Percentiles rank a stretch among this genome's conserved stretches.
Conservation (phyloP, 441 rosid species). For the Erysimum pusillum region DNA sequence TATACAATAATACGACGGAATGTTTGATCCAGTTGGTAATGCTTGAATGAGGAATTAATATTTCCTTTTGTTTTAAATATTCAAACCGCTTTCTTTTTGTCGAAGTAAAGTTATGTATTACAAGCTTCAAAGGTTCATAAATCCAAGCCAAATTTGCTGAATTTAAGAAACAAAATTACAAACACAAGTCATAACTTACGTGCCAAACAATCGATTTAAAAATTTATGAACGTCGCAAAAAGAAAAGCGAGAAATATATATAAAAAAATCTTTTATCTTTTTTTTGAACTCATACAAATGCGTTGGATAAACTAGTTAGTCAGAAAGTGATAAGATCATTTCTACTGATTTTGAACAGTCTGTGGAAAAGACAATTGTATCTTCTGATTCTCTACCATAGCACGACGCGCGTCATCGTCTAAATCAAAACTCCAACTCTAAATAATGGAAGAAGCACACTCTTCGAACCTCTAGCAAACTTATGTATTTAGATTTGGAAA, state of each 20-base stretch:
- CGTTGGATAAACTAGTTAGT: no score
- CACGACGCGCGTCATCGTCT: neutral
- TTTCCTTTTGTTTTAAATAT: neutral
- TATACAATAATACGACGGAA: neutral
- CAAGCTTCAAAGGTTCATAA: neutral
- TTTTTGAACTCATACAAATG: no score
- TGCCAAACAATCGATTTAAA: neutral
- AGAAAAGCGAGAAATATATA: no score
- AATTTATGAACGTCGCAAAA: neutral
- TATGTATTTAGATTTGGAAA: conserved; percentile 8
- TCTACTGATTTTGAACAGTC: no score
- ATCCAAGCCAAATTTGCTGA: neutral
- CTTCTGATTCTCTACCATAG: neutral
- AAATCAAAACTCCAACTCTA: neutral
- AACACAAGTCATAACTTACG: neutral
- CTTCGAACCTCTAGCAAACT: neutral
- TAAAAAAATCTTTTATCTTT: no score
- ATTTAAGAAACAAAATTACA: neutral
- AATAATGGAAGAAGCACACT: neutral
- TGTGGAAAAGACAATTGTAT: no score
- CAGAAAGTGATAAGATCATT: no score
- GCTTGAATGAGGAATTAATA: conserved; percentile 4
- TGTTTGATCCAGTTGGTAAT: conserved; percentile 11
- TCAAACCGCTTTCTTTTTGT: no score
- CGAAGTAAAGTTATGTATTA: no score